Base-by-base conservation (phyloP, 345 rosid genomes). In the Eucalyptus sp. region DNA sequence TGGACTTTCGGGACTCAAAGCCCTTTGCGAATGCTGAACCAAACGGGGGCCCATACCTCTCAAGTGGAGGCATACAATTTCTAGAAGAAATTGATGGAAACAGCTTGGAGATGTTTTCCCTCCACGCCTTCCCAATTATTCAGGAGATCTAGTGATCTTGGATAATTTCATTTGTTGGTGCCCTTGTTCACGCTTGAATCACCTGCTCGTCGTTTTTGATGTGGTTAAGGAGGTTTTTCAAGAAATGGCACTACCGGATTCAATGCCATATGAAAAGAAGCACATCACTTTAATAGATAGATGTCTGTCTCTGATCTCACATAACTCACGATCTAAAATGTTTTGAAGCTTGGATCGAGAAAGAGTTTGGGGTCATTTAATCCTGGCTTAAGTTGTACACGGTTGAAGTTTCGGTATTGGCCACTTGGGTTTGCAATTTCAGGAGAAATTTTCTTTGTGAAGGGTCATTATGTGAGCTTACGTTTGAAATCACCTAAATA, bases 21-120 rank as follows among this genome's bases (percentile, higher is more conserved):
- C 0, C 18, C 1, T 15, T 1, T 15, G 52, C 1, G 7, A 50
- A 50, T 50, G 18, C 18, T 50, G 18, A 50, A 50, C 52, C 7
- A 50, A 50, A 50, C 0, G 0, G 52, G 7, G 3, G 52, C 1
- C 18, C 18, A 2, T 52, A 52, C 2, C 4, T 52, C 58, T 52
- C 24, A 3, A 52, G 58, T 52, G 58, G 24, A 52, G 58, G 10
- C 24, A 52, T 52, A 52, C 24, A 52, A 52, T 52, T 52, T 52
- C 51, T 52, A 52, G 25, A 52, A 52, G 58, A 52, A 20, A 52
- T 52, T 8, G 24, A 17, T 52, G 58, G 58, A 52, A 52, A 52
- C 10, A 20, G 2, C 58, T 52, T 52, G 58, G 58, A 10, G 25
- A 52, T 52, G 24, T 52, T 52, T 52, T 52, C 58, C 10, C 58